These are phyloP conservation scores for Parafenestella ontariensis DNA, from an alignment of 2,329 filamentous ascomycete genomes.

Conservation along the genomic window DNA sequence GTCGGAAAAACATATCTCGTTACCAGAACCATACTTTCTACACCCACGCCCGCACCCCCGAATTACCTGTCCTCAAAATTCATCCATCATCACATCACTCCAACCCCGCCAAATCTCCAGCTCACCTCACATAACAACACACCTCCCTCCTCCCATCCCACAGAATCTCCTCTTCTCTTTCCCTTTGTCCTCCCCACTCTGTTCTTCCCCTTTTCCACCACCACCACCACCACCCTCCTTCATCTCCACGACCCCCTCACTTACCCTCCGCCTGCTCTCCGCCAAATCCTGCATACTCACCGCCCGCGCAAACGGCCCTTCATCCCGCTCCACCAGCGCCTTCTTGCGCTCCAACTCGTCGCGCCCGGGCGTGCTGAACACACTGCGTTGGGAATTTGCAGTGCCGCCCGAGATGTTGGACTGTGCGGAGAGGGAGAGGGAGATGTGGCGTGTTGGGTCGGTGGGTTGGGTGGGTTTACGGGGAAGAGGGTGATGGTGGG, in stretches of 20 bases:
- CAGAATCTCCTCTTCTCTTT: neutral
- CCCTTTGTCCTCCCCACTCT: slow-evolving; percentile 2
- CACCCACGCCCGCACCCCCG: too few species aligned
- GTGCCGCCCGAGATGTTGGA: slow-evolving; percentile 10
- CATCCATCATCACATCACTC: too few species aligned
- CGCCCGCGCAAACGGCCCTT: slow-evolving; percentile 30
- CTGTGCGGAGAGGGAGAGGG: slow-evolving; percentile 3
- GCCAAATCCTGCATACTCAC: slow-evolving; percentile 24
- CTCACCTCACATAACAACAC: slow-evolving; percentile 25
- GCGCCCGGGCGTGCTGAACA: slow-evolving; percentile 38
- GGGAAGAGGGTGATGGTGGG: neutral
- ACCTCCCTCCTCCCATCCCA: slow-evolving; percentile 5
- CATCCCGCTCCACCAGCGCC: slow-evolving; percentile 26
- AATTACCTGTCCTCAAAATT: too few species aligned
- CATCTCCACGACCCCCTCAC: slow-evolving; percentile 6
- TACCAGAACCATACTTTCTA: too few species aligned
- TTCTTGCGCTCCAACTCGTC: slow-evolving; percentile 44
- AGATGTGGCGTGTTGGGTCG: slow-evolving; percentile 1
- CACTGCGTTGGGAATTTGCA: slow-evolving; percentile 8
- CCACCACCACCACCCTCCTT: neutral
- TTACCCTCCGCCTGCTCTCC: slow-evolving; percentile 20
- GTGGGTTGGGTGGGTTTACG: neutral
- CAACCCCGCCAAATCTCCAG: neutral
- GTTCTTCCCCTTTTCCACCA: neutral
- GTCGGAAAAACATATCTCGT: too few species aligned